phyloP scores from a whole-genome alignment of 1,284 basidiomycete genomes.

The Cryptococcus sp. region DNA sequence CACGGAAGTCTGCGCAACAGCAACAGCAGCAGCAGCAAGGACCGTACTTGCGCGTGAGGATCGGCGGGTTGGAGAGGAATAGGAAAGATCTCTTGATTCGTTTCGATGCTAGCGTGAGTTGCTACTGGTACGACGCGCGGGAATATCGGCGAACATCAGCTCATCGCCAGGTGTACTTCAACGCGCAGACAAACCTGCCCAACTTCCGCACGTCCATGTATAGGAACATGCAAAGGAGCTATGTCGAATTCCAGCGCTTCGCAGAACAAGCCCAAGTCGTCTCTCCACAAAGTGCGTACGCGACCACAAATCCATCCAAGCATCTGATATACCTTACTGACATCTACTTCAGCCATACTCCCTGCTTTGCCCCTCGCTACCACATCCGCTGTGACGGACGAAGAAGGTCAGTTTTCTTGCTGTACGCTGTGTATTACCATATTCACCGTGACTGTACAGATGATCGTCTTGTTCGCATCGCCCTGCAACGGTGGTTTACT shows the following conservation, averaged over 20 bases:
- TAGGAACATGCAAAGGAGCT: constrained; percentile 86
- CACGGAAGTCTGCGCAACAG: neutral
- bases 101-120: constrained; percentile 83
- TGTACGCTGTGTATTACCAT: neutral
- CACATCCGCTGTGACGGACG: constrained; percentile 90
- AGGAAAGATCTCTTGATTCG: constrained; percentile 86
- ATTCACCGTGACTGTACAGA: constrained; percentile 52
- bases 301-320: neutral
- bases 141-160: neutral
- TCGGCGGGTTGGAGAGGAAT: constrained; percentile 87
- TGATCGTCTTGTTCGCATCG: constrained; percentile 85
- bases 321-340: neutral
- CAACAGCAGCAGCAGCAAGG: constrained; percentile 11
- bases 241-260: constrained; percentile 87
- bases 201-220: constrained; percentile 87
- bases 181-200: constrained; percentile 77
- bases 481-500: constrained; percentile 88
- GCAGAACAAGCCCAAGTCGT: constrained; percentile 79
- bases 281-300: constrained; percentile 69
- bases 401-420: constrained; percentile 63
- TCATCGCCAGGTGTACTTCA: neutral
- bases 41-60: constrained; percentile 80
- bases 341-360: constrained; percentile 63
- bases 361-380: constrained; percentile 87
- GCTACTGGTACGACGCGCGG: neutral